Conservation (phyloP, 208 protist species). For the Crithidia acanthocephali region DNA sequence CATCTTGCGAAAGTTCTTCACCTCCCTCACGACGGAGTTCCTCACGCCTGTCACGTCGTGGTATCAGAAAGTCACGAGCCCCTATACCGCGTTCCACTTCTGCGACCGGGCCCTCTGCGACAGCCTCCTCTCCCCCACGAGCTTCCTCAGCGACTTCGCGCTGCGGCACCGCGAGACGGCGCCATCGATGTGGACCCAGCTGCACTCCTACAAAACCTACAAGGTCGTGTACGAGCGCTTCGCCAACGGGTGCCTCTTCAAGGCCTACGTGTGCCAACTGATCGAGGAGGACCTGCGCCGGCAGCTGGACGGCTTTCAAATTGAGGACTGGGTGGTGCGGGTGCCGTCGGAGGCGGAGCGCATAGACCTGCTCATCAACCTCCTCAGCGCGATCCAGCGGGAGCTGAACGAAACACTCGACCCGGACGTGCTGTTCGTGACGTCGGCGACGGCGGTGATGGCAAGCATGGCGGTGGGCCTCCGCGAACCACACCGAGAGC, state of each 20-base stretch:
- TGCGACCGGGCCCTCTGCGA: constrained; percentile 57
- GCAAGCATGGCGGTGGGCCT: constrained; percentile 71
- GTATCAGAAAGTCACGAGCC: constrained; percentile 50
- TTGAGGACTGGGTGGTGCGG: constrained; percentile 53
- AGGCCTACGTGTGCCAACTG: constrained; percentile 55
- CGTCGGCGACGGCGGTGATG: constrained; percentile 66
- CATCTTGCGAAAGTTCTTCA: constrained; percentile 85
- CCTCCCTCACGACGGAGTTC: constrained; percentile 86
- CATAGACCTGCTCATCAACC: constrained; percentile 75
- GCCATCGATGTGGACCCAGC: constrained; percentile 54
- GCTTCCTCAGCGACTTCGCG: constrained; percentile 72
- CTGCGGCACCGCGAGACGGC: constrained; percentile 60
- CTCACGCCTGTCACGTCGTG: constrained; percentile 71
- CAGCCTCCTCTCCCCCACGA: constrained; percentile 45
- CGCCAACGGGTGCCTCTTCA: constrained; percentile 69
- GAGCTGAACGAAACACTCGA: constrained; percentile 66
- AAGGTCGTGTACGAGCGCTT: constrained; percentile 84
- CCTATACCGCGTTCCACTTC: constrained; percentile 63
- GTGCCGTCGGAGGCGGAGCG: constrained; percentile 63
- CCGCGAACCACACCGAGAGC: constrained; percentile 59
- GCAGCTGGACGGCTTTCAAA: constrained; percentile 54
- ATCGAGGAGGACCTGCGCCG: constrained; percentile 59
- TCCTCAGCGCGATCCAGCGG: constrained; percentile 63
- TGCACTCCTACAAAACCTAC: constrained; percentile 77
- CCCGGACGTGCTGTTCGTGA: constrained; percentile 81